Base-by-base conservation (phyloP, 2,329 filamentous ascomycete species). In the Fusarium sp. region DNA sequence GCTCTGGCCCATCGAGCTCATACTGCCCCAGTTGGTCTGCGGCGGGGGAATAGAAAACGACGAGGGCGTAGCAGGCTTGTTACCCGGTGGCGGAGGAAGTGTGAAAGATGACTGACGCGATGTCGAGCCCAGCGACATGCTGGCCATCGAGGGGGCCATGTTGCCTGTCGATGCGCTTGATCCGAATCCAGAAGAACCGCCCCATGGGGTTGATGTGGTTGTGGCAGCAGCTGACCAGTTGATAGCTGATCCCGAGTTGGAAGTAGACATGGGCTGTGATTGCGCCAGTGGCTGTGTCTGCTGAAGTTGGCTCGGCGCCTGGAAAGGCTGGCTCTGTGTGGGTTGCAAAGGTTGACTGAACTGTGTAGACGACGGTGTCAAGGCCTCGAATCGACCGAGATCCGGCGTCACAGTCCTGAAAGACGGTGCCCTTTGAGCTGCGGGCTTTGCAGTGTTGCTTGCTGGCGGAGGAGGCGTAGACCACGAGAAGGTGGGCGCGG, bases 361-460 rank as follows among this genome's bases (percentile, higher is more conserved):
- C 71, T 89, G 86, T 2, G 86, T 88, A 13, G 82, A 77, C 4
- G 83, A 81, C 0, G 86, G 86, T 2, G 81, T 80, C 58, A 89
- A 77, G 15, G 83, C 70, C 43, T 82, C 79, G 62, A 88, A 85
- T 14, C 78, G 76, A 15, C 75, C 77, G 1, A 88, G 76, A 57
- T 88, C 85, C 0, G 85, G 85, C 1, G 84, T 86, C 25, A 87
- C 82, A 0, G 84, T 86, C 42, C 85, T 76, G 72, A 82, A 87
- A 15, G 61, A 67, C 35, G 76, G 75, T 45, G 67, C 25, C 35
- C 55, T 60, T 45, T 55, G 56, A 33, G 38, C 62, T 8, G 73
- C 57, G 9, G 67, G 65, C 15, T 66, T 71, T 41, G 74, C 13
- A 7, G 73, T 72, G 14, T 65, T 70, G 25, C 76, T 75, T 6